phyloP scores from a whole-genome alignment of 345 rosid genomes.

The Tarenaya hassleriana region DNA sequence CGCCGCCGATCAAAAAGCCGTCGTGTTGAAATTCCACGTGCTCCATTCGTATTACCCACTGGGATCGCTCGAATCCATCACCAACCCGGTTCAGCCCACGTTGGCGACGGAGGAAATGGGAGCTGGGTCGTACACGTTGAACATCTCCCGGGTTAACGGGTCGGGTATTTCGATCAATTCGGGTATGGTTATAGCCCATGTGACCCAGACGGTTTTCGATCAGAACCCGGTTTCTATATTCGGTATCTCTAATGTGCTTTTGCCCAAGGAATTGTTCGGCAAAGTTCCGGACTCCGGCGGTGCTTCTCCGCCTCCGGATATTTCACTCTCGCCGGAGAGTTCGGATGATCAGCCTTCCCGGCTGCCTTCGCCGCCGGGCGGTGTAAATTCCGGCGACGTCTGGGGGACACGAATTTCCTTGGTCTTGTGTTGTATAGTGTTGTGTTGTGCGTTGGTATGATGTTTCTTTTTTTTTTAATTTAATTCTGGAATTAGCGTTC shows the following conservation, averaged over 20 bases:
- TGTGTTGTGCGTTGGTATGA: slow-evolving; percentile 49
- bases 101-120: slow-evolving; percentile 78
- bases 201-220: slow-evolving; percentile 80
- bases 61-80: slow-evolving; percentile 82
- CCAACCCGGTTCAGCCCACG: slow-evolving; percentile 87
- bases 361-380: slow-evolving; percentile 52
- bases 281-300: slow-evolving; percentile 27
- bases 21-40: slow-evolving; percentile 72
- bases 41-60: slow-evolving; percentile 87
- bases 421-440: slow-evolving; percentile 47
- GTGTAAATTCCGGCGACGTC: slow-evolving; percentile 28
- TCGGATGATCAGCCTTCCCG: slow-evolving; percentile 26
- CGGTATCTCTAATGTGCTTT: slow-evolving; percentile 73
- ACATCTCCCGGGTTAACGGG: slow-evolving; percentile 73
- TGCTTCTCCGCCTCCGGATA: slow-evolving; percentile 42
- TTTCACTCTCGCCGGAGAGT: slow-evolving; percentile 42
- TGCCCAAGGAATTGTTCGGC: slow-evolving; percentile 69
- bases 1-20: slow-evolving; percentile 63
- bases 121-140: slow-evolving; percentile 72
- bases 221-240: slow-evolving; percentile 86
- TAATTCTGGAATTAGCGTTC: slow-evolving; percentile 15
- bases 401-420: slow-evolving; percentile 16
- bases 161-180: slow-evolving; percentile 63
- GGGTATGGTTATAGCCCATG: slow-evolving; percentile 70
- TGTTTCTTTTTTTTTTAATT: slow-evolving; percentile 12